These are phyloP conservation scores for Nicotiana rustica DNA, from an alignment of 305 asterid genomes.

Conservation along the genomic window DNA sequence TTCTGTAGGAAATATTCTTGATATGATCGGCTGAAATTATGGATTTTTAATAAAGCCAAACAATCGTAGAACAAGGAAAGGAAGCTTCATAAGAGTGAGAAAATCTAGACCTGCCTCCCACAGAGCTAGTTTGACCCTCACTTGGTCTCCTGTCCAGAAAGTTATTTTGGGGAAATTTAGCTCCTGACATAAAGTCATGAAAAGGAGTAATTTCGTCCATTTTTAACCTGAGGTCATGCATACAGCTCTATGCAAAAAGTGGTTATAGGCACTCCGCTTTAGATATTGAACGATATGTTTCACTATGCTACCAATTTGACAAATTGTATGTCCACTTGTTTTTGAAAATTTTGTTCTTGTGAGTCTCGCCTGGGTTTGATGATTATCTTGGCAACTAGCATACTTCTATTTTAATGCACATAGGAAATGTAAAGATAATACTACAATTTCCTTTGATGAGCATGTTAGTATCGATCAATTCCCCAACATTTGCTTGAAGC, in stretches of 20 bases:
- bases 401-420: neutral
- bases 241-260: neutral
- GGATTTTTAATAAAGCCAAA: neutral
- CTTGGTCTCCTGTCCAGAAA: neutral
- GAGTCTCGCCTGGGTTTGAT: neutral
- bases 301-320: neutral
- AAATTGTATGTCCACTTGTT: neutral
- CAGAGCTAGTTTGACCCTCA: neutral
- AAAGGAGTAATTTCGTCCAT: neutral
- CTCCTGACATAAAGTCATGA: constrained; percentile 6
- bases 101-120: neutral
- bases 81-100: constrained; percentile 5
- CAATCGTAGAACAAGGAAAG: constrained; percentile 21
- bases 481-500: neutral
- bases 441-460: neutral
- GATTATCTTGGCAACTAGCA: neutral
- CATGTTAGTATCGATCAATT: neutral
- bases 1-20: neutral
- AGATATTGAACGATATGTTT: neutral
- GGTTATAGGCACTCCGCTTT: neutral
- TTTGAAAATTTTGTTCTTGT: neutral
- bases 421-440: neutral
- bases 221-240: neutral
- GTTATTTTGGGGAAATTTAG: neutral
- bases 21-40: constrained; percentile 1